Evolutionary conservation across 495 filamentous ascomycete species (phyloP).

Genomic region (Neurospora sp.): DNA sequence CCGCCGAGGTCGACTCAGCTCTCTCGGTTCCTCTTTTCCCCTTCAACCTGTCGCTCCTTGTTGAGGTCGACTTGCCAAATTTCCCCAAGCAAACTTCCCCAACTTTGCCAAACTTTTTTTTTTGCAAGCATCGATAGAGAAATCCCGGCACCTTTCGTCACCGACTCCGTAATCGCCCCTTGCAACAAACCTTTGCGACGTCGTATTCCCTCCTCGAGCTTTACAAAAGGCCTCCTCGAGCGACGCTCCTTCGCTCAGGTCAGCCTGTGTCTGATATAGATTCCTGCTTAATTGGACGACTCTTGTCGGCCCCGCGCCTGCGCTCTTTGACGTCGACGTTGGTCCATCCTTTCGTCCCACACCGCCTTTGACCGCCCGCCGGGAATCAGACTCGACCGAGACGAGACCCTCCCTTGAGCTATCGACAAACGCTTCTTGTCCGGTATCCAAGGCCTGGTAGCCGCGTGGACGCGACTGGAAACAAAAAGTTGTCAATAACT

Average conservation of each 20-base stretch:
- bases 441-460: constrained; percentile 3
- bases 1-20: neutral
- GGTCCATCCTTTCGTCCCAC: constrained; percentile 2
- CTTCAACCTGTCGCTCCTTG: neutral
- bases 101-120: neutral
- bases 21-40: neutral
- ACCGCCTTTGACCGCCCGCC: constrained; percentile 1
- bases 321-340: constrained; percentile 2
- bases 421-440: constrained; percentile 2
- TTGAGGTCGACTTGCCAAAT: neutral
- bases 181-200: constrained; percentile 3
- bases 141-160: neutral
- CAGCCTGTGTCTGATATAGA: neutral
- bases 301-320: neutral
- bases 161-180: neutral
- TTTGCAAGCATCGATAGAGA: neutral
- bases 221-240: constrained; percentile 4
- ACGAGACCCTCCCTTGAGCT: constrained; percentile 2
- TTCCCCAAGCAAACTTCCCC: neutral
- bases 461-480: constrained; percentile 6
- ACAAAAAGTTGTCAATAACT: constrained; percentile 9
- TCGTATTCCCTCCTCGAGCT: neutral
- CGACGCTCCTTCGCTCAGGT: constrained; percentile 12
- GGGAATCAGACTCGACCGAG: neutral
- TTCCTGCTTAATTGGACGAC: constrained; percentile 12